A percentile compares a stretch with the other conserved stretches of the same genome.
Conservation (phyloP, 176 grass and related monocot genomes). For the Zizania latifolia region DNA sequence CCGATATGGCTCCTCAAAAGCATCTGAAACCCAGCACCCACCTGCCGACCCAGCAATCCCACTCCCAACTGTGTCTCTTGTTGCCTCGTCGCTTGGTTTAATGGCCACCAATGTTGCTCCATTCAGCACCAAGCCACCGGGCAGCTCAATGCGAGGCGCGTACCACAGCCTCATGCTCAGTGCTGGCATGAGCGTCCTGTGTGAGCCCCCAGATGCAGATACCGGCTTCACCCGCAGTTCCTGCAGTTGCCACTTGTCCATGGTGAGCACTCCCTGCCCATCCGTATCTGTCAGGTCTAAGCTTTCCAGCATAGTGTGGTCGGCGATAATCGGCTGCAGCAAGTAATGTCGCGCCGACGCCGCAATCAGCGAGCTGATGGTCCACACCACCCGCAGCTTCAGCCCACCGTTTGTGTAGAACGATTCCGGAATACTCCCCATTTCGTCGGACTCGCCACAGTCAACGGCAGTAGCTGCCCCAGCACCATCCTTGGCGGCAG, state of each 20-base stretch:
- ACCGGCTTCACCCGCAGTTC: conserved; percentile 55
- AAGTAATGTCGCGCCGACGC: conserved; percentile 75
- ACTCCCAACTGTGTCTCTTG: conserved; percentile 19
- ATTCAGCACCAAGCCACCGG: conserved; percentile 57
- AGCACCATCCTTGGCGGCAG: neutral
- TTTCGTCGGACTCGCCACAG: conserved; percentile 36
- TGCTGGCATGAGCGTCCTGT: conserved; percentile 77
- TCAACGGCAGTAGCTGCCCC: conserved; percentile 11
- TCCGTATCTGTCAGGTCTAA: conserved; percentile 75
- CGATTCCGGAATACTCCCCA: conserved; percentile 64
- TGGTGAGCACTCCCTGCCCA: conserved; percentile 76
- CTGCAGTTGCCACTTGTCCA: conserved; percentile 64
- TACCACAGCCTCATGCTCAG: conserved; percentile 92
- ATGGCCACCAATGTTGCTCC: conserved; percentile 88
- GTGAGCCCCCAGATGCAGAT: conserved; percentile 49
- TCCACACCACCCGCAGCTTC: conserved; percentile 82
- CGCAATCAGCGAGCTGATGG: conserved; percentile 85
- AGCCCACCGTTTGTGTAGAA: conserved; percentile 64
- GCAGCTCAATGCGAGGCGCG: conserved; percentile 55
- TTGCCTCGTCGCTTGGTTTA: conserved; percentile 54
- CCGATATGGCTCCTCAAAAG: conserved; percentile 81
- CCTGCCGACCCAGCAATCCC: conserved; percentile 4
- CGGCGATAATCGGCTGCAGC: conserved; percentile 66
- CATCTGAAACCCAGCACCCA: conserved; percentile 62
- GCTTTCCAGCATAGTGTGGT: conserved; percentile 59